Conservation (phyloP, 75 land plant species). For the Sequoia sempervirens region DNA sequence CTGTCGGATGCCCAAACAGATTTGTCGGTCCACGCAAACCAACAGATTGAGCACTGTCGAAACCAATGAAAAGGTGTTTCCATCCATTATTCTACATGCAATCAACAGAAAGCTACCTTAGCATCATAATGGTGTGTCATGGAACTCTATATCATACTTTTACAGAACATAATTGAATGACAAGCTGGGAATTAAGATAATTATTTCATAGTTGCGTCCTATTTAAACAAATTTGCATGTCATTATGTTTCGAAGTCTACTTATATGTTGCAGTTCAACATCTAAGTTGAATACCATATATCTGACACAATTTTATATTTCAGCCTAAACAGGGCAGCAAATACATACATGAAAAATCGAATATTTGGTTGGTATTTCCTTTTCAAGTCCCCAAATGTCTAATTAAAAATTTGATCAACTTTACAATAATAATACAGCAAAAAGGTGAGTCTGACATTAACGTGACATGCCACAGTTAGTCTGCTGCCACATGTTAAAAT, state of each 20-base stretch:
- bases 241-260: neutral
- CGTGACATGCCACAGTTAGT: neutral
- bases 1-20: slow-evolving; percentile 97
- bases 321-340: neutral
- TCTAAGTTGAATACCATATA: neutral
- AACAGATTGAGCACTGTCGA: slow-evolving; percentile 67
- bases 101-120: neutral
- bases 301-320: neutral
- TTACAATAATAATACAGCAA: neutral
- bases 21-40: slow-evolving; percentile 94
- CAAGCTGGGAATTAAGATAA: neutral
- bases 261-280: neutral
- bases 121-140: neutral
- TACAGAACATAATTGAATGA: neutral
- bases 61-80: slow-evolving; percentile 84
- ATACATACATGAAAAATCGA: neutral
- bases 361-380: neutral
- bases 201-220: neutral
- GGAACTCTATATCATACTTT: neutral
- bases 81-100: slow-evolving; percentile 45
- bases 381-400: neutral
- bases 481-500: neutral
- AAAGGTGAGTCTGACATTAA: neutral
- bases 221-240: neutral
- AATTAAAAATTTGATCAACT: neutral